Percentiles rank a stretch among this genome's conserved stretches.
phyloP scores from a whole-genome alignment of 768 basidiomycete species.

The Mycena maculata region DNA sequence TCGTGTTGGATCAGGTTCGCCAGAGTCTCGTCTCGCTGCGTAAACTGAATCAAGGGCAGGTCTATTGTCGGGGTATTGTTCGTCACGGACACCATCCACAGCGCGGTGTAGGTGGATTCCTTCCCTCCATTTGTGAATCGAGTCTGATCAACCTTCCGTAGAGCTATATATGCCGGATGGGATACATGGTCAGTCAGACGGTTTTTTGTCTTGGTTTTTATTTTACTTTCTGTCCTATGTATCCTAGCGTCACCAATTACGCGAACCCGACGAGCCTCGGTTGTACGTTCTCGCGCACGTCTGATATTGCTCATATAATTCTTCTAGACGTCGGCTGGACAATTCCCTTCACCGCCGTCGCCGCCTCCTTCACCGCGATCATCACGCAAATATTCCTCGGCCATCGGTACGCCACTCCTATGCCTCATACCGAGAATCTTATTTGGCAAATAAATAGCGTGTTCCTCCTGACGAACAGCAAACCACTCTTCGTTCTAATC shows the following conservation, averaged over 20 bases:
- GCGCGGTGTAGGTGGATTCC: slow-evolving; percentile 22
- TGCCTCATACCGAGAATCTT: not conserved
- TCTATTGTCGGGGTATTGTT: slow-evolving; percentile 39
- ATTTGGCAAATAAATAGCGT: slow-evolving; percentile 9
- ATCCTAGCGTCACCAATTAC: slow-evolving; percentile 36
- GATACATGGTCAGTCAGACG: slow-evolving; percentile 23
- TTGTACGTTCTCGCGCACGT: slow-evolving; percentile 15
- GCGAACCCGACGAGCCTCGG: slow-evolving; percentile 26
- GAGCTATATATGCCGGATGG: slow-evolving; percentile 38
- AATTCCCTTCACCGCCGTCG: slow-evolving; percentile 47
- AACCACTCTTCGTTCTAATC: slow-evolving; percentile 35
- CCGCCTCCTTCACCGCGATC: slow-evolving; percentile 44
- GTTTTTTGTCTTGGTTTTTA: too few relatives aligned
- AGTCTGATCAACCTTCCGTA: not conserved
- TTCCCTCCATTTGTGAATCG: not conserved
- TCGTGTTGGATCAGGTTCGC: slow-evolving; percentile 37
- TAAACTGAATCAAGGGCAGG: slow-evolving; percentile 23
- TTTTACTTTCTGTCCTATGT: not conserved
- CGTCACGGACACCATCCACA: slow-evolving; percentile 42
- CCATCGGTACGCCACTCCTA: slow-evolving; percentile 32
- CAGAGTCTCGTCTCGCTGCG: not conserved
- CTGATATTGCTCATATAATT: not conserved
- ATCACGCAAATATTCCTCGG: slow-evolving; percentile 49
- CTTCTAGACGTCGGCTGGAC: slow-evolving; percentile 45
- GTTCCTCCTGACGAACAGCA: slow-evolving; percentile 27